These are phyloP conservation scores for Picochlorum sp. DNA, from an alignment of 139 green algal species.

Conservation along the genomic window DNA sequence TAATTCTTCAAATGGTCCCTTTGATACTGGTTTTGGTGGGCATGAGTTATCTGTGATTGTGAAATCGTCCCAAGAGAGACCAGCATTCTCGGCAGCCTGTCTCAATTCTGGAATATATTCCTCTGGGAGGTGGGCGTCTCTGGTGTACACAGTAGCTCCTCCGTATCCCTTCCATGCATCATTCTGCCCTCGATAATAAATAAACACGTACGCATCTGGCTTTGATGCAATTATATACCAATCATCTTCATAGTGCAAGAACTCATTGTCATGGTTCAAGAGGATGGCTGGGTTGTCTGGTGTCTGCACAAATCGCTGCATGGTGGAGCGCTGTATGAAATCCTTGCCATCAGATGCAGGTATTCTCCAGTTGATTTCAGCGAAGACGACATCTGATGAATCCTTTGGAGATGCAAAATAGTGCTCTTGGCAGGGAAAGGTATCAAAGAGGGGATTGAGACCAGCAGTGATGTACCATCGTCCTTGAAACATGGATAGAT, in stretches of 20 bases:
- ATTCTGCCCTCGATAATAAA: constrained; percentile 86
- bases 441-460: constrained; percentile 80
- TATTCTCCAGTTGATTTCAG: constrained; percentile 76
- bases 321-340: constrained; percentile 63
- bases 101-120: constrained; percentile 47
- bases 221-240: constrained; percentile 76
- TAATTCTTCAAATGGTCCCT: constrained; percentile 24
- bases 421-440: constrained; percentile 77
- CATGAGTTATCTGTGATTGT: constrained; percentile 79
- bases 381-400: constrained; percentile 24
- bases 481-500: constrained; percentile 58
- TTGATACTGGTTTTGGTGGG: constrained; percentile 34
- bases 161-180: constrained; percentile 85
- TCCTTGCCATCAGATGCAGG: constrained; percentile 35
- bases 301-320: constrained; percentile 60
- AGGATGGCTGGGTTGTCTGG: constrained; percentile 41
- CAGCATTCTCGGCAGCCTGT: constrained; percentile 25
- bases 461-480: constrained; percentile 83
- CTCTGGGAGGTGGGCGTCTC: constrained; percentile 31
- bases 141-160: constrained; percentile 61
- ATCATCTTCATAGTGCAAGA: constrained; percentile 79
- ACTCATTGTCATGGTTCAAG: constrained; percentile 70
- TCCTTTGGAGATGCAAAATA: constrained; percentile 44
- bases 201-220: constrained; percentile 63
- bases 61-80: constrained; percentile 58